phyloP scores from a whole-genome alignment of 2,329 filamentous ascomycete genomes.

The Lachnellula suecica region DNA sequence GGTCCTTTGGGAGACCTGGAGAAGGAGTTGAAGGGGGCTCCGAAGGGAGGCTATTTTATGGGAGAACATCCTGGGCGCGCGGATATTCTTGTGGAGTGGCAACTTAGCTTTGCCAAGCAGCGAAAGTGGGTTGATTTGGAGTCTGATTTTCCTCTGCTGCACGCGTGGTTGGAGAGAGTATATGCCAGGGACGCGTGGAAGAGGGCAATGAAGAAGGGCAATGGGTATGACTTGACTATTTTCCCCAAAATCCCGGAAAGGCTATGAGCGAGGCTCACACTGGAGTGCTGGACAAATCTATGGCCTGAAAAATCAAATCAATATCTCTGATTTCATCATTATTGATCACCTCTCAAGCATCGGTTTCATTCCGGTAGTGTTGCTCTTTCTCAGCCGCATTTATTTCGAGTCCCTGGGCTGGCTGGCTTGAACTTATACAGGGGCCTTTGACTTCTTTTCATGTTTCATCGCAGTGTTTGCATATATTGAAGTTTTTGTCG shows the following conservation, averaged over 20 bases:
- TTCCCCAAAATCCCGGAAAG: constrained; percentile 12
- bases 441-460: too few species aligned
- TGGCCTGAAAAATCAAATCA: too few species aligned
- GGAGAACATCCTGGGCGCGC: constrained; percentile 31
- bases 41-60: constrained; percentile 23
- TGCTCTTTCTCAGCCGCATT: too few species aligned
- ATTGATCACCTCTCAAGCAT: too few species aligned
- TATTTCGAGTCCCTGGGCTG: too few species aligned
- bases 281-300: too few species aligned
- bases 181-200: constrained; percentile 29
- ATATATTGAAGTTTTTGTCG: too few species aligned
- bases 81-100: constrained; percentile 34
- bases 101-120: constrained; percentile 29
- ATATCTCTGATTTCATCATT: too few species aligned
- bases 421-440: too few species aligned
- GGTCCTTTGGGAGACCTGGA: constrained; percentile 17
- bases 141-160: constrained; percentile 32
- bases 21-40: constrained; percentile 20
- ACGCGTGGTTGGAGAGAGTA: constrained; percentile 31
- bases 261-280: too few species aligned
- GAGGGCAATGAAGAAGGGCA: constrained; percentile 29
- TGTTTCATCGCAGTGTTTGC: too few species aligned
- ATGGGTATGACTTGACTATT: constrained; percentile 29
- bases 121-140: constrained; percentile 30
- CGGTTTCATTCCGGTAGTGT: too few species aligned